A percentile compares a stretch with the other conserved stretches of the same genome.
phyloP scores from a whole-genome alignment of 163 green algal genomes.

The Scenedesmus sp. region DNA sequence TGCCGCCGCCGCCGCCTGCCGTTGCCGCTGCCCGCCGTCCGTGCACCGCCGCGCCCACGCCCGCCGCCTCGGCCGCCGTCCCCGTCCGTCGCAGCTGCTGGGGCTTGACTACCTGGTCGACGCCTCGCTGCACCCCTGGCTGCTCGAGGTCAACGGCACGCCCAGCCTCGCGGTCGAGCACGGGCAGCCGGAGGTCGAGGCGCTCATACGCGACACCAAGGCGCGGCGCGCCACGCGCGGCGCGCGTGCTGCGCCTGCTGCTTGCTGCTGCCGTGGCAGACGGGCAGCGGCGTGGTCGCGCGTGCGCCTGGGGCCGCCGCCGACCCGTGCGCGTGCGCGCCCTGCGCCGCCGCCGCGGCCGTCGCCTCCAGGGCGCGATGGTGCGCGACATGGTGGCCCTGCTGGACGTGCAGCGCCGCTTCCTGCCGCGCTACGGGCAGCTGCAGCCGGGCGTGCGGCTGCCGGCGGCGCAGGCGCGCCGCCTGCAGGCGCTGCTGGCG shows the following conservation, averaged over 20 bases:
- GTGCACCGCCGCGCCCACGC: no score
- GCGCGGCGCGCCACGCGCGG: not conserved
- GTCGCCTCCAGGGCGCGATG: constrained; percentile 56
- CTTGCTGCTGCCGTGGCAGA: no score
- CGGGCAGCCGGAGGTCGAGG: constrained; percentile 34
- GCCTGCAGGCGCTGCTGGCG: not conserved
- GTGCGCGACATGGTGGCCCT: constrained; percentile 53
- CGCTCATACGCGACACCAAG: constrained; percentile 49
- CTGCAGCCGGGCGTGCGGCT: constrained; percentile 1
- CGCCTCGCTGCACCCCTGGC: constrained; percentile 62
- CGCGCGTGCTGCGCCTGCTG: not conserved
- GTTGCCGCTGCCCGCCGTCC: no score
- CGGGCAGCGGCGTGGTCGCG: not conserved
- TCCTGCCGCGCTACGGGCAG: constrained; percentile 20
- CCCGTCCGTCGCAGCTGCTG: constrained; percentile 67
- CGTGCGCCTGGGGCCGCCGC: no score
- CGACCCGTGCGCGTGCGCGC: no score
- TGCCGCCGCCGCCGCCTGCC: no score
- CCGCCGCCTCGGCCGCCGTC: no score
- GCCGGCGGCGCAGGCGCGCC: not conserved
- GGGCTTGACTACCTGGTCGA: constrained; percentile 84
- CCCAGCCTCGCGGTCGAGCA: constrained; percentile 74
- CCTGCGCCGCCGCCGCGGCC: no score
- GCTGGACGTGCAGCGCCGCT: constrained; percentile 22
- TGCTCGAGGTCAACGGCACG: constrained; percentile 85